Evolutionary conservation across 805 yeast species (phyloP), one percentile per base, ranked within the genome.

Genomic region (Metschnikowia shivogae): DNA sequence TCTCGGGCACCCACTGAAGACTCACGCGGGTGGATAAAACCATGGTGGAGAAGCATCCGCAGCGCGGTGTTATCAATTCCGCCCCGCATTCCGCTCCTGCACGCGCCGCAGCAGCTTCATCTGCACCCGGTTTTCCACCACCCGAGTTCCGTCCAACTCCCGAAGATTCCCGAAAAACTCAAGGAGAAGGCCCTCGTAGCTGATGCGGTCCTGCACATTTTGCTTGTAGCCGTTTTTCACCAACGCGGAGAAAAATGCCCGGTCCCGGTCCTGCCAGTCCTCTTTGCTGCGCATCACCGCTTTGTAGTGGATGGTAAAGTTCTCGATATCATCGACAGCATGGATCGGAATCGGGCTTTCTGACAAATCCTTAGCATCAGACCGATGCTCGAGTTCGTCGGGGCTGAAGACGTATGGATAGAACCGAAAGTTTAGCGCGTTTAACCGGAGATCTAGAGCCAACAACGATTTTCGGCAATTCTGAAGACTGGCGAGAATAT

Each of bases 331-430:
- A 39, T 77, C 81, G 38, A 68, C 56, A 4, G 71, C 72, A 31
- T 73, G 77, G 35, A 77, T 54, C 34, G 69, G 74, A 13, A 77
- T 64, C 3, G 73, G 70, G 40, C 64, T 64, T 48, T 28, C 49
- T 6, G 30, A 10, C 9, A 22, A 11, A 10, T 24, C 32, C n/a
- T 51, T 44, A 24, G 49, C 34, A 12, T 44, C 36, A 26, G 48
- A 36, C 7, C 49, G 50, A 28, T 53, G 54, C 22, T 62, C 70
- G 5, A 42, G 42, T 40, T 71, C 79, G 7, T 67, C 66, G 4
- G 76, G 75, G 48, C 71, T 73, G 58, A 78, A 78, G 1, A 78
- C 78, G 52, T 70, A 77, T 0, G 84, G 81, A 55, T 78, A 77
- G 39, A 74, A 63, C 9, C 68, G 72, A 35, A 64, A 59, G 34